Evolutionary conservation across 208 protist species (phyloP).

Genomic region (Leishmania guyanensis): DNA sequence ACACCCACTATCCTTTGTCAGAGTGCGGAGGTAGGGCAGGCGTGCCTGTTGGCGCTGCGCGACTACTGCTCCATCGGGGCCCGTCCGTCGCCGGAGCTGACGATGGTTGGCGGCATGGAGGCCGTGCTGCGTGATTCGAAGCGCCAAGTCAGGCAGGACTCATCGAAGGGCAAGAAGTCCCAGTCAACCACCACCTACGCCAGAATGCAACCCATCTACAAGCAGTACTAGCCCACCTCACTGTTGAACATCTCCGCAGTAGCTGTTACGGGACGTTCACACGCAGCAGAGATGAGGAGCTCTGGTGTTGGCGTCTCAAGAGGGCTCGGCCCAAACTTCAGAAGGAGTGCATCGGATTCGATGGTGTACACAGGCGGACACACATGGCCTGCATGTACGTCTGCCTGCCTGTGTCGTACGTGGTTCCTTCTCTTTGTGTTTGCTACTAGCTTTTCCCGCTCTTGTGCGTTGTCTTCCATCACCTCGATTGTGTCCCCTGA

Average conservation of each 20-base stretch:
- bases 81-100: slow-evolving; percentile 42
- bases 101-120: slow-evolving; percentile 62
- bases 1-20: slow-evolving; percentile 67
- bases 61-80: slow-evolving; percentile 74
- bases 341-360: background rate
- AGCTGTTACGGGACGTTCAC: background rate
- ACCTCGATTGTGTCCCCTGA: background rate
- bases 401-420: background rate
- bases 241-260: background rate
- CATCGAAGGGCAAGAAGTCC: slow-evolving; percentile 22
- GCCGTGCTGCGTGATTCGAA: slow-evolving; percentile 71
- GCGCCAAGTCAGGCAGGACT: slow-evolving; percentile 33
- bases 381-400: background rate
- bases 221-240: slow-evolving; percentile 39
- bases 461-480: slow-evolving; percentile 1
- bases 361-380: background rate
- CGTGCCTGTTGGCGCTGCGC: slow-evolving; percentile 70
- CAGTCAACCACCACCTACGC: slow-evolving; percentile 17
- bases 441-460: background rate
- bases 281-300: background rate
- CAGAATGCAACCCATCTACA: slow-evolving; percentile 41
- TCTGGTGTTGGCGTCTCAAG: background rate
- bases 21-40: slow-evolving; percentile 66
- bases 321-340: background rate
- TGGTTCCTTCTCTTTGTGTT: background rate